A percentile compares a stretch with the other conserved stretches of the same genome.
Conservation (phyloP, 2,329 filamentous ascomycete species). For the Aspergillus sp. region DNA sequence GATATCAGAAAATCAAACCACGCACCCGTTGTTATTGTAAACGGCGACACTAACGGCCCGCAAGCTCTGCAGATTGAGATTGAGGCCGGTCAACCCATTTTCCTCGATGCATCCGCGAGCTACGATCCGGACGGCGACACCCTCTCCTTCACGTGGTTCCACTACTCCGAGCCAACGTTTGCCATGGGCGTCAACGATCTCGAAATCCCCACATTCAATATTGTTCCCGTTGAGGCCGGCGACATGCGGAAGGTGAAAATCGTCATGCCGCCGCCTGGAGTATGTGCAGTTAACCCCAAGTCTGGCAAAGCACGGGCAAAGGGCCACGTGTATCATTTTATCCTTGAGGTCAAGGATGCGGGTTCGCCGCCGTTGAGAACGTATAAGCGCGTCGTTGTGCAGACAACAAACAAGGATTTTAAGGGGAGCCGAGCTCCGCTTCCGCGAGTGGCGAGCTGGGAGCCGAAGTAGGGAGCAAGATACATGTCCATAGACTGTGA, state of each 20-base stretch:
- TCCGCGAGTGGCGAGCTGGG: too few species aligned
- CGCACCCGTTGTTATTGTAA: constrained; percentile 26
- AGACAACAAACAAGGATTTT: background rate
- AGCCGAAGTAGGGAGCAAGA: too few species aligned
- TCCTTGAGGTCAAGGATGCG: constrained; percentile 4
- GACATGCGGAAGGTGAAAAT: background rate
- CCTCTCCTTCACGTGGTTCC: constrained; percentile 8
- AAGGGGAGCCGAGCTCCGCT: background rate
- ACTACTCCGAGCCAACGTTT: constrained; percentile 7
- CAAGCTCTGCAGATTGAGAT: too few species aligned
- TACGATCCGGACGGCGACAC: constrained; percentile 11
- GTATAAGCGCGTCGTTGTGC: constrained; percentile 7
- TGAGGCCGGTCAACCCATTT: too few species aligned
- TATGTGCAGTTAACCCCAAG: background rate
- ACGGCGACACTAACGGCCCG: constrained; percentile 9
- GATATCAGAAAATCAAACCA: constrained; percentile 28
- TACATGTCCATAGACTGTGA: too few species aligned
- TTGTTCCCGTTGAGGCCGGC: background rate
- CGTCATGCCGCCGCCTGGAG: background rate
- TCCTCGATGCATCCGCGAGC: background rate
- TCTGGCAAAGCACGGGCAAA: background rate
- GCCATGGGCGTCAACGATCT: background rate
- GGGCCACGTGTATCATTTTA: constrained; percentile 5
- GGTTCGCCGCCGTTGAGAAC: background rate
- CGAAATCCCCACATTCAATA: background rate